Conservation (phyloP, 2,329 filamentous ascomycete genomes). For the Phialophora tarda region DNA sequence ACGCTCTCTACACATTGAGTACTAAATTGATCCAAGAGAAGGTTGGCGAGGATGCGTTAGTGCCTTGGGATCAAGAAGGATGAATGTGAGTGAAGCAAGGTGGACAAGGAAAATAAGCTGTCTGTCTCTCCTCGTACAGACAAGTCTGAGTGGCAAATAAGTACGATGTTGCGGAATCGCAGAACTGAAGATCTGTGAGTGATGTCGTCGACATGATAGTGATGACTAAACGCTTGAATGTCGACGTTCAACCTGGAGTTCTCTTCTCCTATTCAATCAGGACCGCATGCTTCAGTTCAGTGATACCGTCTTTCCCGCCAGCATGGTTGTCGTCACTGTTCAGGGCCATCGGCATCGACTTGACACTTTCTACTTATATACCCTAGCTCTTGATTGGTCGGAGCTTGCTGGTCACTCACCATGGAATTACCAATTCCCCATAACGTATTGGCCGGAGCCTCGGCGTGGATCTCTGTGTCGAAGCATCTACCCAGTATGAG, state of each 20-base stretch:
- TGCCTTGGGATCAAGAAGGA: neutral
- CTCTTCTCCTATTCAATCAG: neutral
- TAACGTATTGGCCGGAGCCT: too few relatives aligned
- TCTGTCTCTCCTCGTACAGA: neutral
- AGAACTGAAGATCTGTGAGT: neutral
- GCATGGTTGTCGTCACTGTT: too few relatives aligned
- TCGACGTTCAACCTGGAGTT: neutral
- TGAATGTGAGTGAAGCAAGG: neutral
- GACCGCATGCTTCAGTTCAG: neutral
- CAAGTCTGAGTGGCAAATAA: too few relatives aligned
- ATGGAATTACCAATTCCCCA: too few relatives aligned
- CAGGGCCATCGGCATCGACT: too few relatives aligned
- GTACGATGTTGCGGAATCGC: neutral
- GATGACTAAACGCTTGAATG: neutral
- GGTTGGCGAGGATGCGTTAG: neutral
- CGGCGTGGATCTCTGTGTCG: too few relatives aligned
- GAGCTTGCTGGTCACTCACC: too few relatives aligned
- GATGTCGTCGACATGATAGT: neutral
- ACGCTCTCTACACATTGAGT: neutral
- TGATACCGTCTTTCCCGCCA: neutral
- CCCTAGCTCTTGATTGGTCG: too few relatives aligned
- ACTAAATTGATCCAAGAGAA: neutral
- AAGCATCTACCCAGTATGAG: too few relatives aligned
- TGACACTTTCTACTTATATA: too few relatives aligned
- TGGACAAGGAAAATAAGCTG: neutral